Conservation (phyloP, 2,329 filamentous ascomycete genomes). For the Periconia sp. region DNA sequence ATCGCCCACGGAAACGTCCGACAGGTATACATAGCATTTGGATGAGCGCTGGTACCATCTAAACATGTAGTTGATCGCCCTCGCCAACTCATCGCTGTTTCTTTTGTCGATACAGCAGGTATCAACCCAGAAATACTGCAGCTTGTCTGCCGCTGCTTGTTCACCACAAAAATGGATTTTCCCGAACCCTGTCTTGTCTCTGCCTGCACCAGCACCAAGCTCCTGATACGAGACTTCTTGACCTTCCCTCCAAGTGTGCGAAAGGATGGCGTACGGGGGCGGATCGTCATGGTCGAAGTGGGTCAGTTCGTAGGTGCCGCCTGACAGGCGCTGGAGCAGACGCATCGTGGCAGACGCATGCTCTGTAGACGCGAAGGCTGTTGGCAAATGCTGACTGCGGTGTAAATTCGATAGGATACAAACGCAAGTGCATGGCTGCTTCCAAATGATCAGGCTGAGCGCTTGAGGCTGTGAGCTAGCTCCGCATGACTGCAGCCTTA, state of each 20-base stretch:
- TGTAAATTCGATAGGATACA: conserved; percentile 1
- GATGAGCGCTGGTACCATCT: conserved; percentile 21
- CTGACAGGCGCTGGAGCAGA: conserved; percentile 1
- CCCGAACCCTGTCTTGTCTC: conserved; percentile 11
- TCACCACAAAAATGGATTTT: conserved; percentile 19
- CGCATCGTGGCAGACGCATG: conserved; percentile 5
- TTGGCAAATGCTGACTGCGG: conserved; percentile 2
- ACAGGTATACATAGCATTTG: conserved; percentile 26
- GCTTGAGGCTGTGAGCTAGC: conserved; percentile 1
- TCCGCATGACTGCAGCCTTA: neutral
- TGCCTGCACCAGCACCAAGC: conserved; percentile 2
- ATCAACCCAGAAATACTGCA: conserved; percentile 26
- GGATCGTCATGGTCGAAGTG: conserved; percentile 3
- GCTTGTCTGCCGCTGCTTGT: conserved; percentile 17
- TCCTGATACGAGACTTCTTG: conserved; percentile 32
- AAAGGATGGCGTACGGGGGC: conserved; percentile 35
- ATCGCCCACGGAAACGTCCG: conserved; percentile 21
- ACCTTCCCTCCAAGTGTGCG: conserved; percentile 36
- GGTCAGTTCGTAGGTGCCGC: conserved; percentile 2
- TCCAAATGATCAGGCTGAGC: conserved; percentile 4
- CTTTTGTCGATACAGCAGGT: conserved; percentile 30
- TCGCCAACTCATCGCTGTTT: conserved; percentile 16
- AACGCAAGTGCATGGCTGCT: conserved; percentile 1
- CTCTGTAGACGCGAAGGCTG: conserved; percentile 1
- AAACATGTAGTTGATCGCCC: conserved; percentile 14